Base-by-base conservation (phyloP, 1,139 yeast genomes). In the Pichia sp. region DNA sequence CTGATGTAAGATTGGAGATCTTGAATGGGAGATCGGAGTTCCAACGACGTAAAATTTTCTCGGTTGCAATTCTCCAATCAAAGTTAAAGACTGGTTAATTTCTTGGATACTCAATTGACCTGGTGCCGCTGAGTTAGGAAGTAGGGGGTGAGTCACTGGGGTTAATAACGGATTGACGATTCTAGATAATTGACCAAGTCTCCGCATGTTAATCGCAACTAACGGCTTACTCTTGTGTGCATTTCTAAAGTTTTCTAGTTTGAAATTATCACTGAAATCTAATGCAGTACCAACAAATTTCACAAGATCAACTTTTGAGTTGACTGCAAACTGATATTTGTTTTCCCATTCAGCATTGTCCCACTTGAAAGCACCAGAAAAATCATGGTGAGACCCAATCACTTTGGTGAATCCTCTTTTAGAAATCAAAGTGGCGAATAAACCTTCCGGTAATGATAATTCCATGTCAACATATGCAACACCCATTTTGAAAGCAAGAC, bases 1-100 rank as follows among this genome's bases (percentile, higher is more conserved):
- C 65, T 84, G 84, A 72, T 93, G 98, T 62, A 93, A 75, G 15
- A 79, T 75, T 47, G 99, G 99, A 2, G 97, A 90, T 66, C 90
- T 81, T 1, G 98, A 90, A 68, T 90, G 97, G 5, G 79, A 72
- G 57, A 92, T 80, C 52, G 98, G 98, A 16, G 77, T 75, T 4
- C 99, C 99, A 60, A 85, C 85, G 60, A 93, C 84, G 72, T 80
- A 88, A 64, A 84, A 89, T 59, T 81, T 77, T 73, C 84, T 80
- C 11, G 75, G 66, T 1, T 70, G 62, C 50, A 78, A 71, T 16
- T 84, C 85, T 38, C 97, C 97, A 62, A 90, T 75, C 48, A 77
- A 72, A n/a, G 80, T 66, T 57, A 76, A 78, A 2, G 84, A 74
- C 55, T 75, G 68, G 69, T 90, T 84, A 61, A 89, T 82, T 65